Evolutionary conservation across 129 eudicot species (phyloP), one percentile per base, ranked within the genome.

Genomic region (Tagetes patula): DNA sequence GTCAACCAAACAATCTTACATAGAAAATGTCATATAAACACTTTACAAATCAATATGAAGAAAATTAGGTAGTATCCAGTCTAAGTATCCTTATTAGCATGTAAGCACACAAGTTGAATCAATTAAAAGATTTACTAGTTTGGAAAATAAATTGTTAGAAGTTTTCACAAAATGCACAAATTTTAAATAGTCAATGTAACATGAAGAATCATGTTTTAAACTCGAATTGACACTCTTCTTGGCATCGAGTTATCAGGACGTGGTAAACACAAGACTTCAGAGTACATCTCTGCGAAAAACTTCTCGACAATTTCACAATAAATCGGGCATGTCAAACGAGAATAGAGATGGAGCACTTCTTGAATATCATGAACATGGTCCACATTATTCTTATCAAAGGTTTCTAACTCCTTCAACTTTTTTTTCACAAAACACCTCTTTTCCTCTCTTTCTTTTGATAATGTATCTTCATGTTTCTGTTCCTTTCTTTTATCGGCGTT

Each of bases 221-320:
- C 53, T 42, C 60, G 69, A 45, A 2, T 46, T 3, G 49, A 13
- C 14, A 3, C 52, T 54, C 73, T 64, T 54, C 48, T 71, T 71
- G 68, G 69, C 31, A 2, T 59, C 36, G 75, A 56, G 48, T 76
- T 76, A 11, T 47, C 9, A 12, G 27, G 49, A 68, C 7, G 45
- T 6, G 43, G 49, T 45, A 67, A 9, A 41, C 13, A 53, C 8
- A 64, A 45, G 38, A 72, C n/a, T 38, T 87, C 88, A 0, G 82
- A 36, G 72, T 77, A 79, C 79, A 87, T 79, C 48, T 84, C 83
- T 11, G 43, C 61, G 74, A 84, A 80, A 75, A 81, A 79, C 20
- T 79, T 81, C 53, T 87, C 92, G 27, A 87, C 74, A 43, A 87
- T 81, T 34, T 79, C 83, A 14, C 80, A 58, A 65, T 87, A 87